Evolutionary conservation across 129 eudicot species (phyloP).

Genomic region (Helianthus tuberosus): DNA sequence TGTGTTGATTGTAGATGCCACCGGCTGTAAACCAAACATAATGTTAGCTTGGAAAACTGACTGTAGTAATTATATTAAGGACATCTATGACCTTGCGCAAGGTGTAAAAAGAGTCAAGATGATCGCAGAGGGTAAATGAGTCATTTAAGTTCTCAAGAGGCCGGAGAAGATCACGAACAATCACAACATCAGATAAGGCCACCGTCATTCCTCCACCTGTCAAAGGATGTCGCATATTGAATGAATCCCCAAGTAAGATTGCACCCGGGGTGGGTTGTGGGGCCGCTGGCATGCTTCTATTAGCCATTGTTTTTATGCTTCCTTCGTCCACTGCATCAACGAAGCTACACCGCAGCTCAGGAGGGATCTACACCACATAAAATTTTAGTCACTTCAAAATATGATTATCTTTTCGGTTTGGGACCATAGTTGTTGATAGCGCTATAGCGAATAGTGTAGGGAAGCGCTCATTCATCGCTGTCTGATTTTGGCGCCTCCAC

Average conservation of each 20-base stretch:
- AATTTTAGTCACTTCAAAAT: not conserved
- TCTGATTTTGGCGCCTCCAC: too few species aligned
- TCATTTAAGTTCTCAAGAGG: constrained; percentile 47
- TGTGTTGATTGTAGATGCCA: constrained; percentile 64
- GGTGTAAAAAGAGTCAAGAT: constrained; percentile 65
- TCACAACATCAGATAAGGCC: constrained; percentile 64
- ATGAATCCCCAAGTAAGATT: constrained; percentile 67
- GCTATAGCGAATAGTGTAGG: too few species aligned
- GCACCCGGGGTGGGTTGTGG: constrained; percentile 71
- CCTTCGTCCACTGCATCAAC: constrained; percentile 49
- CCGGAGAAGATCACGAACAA: constrained; percentile 66
- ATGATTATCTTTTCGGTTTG: not conserved
- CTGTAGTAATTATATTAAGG: not conserved
- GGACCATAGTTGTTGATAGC: too few species aligned
- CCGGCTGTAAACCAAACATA: constrained; percentile 44
- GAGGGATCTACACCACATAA: constrained; percentile 37
- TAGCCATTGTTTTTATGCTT: constrained; percentile 59
- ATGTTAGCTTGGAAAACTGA: not conserved
- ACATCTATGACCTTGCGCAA: constrained; percentile 54
- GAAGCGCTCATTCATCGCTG: too few species aligned
- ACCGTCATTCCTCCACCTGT: constrained; percentile 95
- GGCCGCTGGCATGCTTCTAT: constrained; percentile 64
- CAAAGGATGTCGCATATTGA: constrained; percentile 77
- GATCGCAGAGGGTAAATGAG: constrained; percentile 51
- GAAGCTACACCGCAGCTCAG: constrained; percentile 45